phyloP scores from a whole-genome alignment of 2,329 filamentous ascomycete genomes.

The Nannizziopsis arthrosporioides region DNA sequence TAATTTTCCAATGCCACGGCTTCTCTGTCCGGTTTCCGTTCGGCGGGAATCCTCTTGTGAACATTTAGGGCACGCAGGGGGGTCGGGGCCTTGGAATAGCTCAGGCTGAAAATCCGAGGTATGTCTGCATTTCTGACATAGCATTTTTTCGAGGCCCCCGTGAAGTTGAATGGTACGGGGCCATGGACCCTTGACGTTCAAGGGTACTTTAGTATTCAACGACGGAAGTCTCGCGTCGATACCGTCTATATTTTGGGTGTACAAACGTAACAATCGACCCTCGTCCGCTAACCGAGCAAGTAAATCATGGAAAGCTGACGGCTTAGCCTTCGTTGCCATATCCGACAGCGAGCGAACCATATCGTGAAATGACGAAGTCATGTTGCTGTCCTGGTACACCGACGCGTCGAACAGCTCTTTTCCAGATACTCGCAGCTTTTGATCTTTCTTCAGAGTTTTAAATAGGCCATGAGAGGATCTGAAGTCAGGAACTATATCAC shows the following conservation, averaged over 20 bases:
- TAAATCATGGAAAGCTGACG: constrained; percentile 86
- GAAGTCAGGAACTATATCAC: constrained; percentile 72
- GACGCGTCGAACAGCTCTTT: constrained; percentile 96
- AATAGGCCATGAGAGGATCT: constrained; percentile 86
- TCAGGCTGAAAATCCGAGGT: constrained; percentile 64
- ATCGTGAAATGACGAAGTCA: constrained; percentile 82
- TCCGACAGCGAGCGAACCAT: constrained; percentile 87
- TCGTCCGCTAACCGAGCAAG: constrained; percentile 81
- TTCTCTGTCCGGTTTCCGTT: constrained; percentile 69
- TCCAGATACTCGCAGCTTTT: constrained; percentile 84
- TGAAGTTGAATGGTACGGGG: constrained; percentile 87
- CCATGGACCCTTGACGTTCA: constrained; percentile 80
- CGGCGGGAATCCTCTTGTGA: constrained; percentile 63
- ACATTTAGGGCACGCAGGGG: constrained; percentile 69
- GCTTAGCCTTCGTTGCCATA: constrained; percentile 62
- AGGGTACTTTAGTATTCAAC: constrained; percentile 65
- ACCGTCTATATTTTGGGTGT: constrained; percentile 94
- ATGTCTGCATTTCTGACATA: constrained; percentile 81
- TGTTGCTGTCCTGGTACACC: constrained; percentile 83
- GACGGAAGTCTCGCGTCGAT: constrained; percentile 77
- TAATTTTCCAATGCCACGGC: constrained; percentile 81
- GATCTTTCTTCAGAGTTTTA: constrained; percentile 67
- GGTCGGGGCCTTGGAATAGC: constrained; percentile 71
- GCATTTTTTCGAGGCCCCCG: constrained; percentile 88
- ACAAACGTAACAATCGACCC: constrained; percentile 75